Evolutionary conservation across 2,329 filamentous ascomycete species (phyloP), one percentile per base, ranked within the genome.

Genomic region (Passalora sequoiae): DNA sequence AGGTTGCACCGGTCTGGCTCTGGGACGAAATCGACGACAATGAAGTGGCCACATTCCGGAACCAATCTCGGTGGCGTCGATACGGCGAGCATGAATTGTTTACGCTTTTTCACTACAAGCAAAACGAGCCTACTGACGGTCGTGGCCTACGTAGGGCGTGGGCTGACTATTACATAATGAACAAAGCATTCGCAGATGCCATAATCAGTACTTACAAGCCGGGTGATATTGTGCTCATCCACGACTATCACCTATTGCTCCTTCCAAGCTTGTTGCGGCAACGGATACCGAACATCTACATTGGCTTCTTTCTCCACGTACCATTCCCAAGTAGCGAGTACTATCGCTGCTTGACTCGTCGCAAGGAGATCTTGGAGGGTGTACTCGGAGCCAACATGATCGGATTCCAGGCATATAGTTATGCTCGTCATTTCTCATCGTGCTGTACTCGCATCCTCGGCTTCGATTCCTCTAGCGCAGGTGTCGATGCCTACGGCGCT

Each of bases 321-420:
- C 91, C 91, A 0, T 97, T 97, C 67, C 91, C 91, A 24, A 95
- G 89, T 68, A 94, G 87, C 73, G 92, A 97, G 67, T 96, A 94
- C 62, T 80, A 96, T 63, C 81, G 89, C 36, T 95, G 89, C 64
- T 73, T 96, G 43, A 86, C 87, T 27, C 81, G 87, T 52, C 80
- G 91, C 55, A 95, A 94, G 66, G 89, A 96, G 63, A 76, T 97
- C 8, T 73, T 97, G 10, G 88, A 92, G 56, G 92, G 92, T 37
- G 81, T 95, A 35, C 74, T 97, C 30, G 89, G 91, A 13, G 80
- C 91, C 43, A 96, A 96, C 66, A 82, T 97, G 71, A 80, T 97
- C 50, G 89, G 89, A 1, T 96, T 97, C 70, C 91, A 97, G 67
- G 92, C 89, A 6, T 92, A 89, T 70, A 92, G 89, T 65, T 97